Evolutionary conservation across 1,139 yeast genomes (phyloP).

Genomic region (Yamadazyma blattariae): DNA sequence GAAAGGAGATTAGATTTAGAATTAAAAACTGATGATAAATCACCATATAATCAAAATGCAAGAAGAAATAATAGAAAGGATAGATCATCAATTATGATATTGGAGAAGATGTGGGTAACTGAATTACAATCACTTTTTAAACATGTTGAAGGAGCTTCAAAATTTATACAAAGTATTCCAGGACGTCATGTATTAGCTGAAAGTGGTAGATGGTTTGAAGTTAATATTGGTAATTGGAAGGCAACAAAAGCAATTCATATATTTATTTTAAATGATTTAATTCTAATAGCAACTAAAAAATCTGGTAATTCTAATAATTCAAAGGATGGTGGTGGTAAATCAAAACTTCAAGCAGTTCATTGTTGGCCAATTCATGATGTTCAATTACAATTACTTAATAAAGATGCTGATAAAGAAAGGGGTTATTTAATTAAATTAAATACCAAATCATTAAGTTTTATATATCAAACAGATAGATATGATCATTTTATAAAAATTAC

Average conservation of each 20-base stretch:
- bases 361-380: constrained; percentile 77
- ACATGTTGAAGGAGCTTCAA: constrained; percentile 89
- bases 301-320: constrained; percentile 24
- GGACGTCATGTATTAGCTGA: constrained; percentile 83
- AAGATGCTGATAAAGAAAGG: constrained; percentile 19
- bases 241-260: constrained; percentile 75
- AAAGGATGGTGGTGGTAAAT: constrained; percentile 21
- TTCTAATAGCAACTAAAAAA: constrained; percentile 70
- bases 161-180: constrained; percentile 69
- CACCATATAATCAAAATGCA: constrained; percentile 9
- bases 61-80: constrained; percentile 36
- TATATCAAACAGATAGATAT: constrained; percentile 63
- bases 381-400: constrained; percentile 40
- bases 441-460: constrained; percentile 48
- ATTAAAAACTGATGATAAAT: constrained; percentile 16
- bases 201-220: constrained; percentile 83
- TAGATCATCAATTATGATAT: constrained; percentile 65
- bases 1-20: constrained; percentile 52
- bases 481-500: constrained; percentile 59
- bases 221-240: constrained; percentile 85
- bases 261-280: constrained; percentile 72
- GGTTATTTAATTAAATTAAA: constrained; percentile 46
- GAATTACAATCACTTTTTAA: constrained; percentile 71
- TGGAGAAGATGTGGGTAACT: constrained; percentile 79
- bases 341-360: constrained; percentile 64